Percentiles rank a stretch among this genome's conserved stretches.
Evolutionary conservation across 1,284 basidiomycete genomes (phyloP).

Genomic region (Peniophora sp.): DNA sequence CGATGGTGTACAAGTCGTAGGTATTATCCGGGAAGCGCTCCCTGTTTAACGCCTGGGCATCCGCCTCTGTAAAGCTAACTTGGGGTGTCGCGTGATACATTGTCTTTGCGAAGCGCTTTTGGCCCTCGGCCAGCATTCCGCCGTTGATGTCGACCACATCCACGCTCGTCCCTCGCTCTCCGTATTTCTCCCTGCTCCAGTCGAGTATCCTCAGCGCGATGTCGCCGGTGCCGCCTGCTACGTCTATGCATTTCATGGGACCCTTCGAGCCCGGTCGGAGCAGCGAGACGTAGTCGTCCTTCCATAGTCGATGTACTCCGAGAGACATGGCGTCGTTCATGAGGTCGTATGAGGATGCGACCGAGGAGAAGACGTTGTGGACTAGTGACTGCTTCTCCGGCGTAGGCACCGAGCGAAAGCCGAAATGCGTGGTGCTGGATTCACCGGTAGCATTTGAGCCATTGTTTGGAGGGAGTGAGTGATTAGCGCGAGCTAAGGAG

Average conservation of each 20-base stretch:
- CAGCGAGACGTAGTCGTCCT: slow-evolving; percentile 82
- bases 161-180: slow-evolving; percentile 83
- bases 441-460: slow-evolving; percentile 13
- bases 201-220: slow-evolving; percentile 94
- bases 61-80: slow-evolving; percentile 87
- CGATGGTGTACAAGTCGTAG: slow-evolving; percentile 97
- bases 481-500: slow-evolving; percentile 3
- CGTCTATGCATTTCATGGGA: slow-evolving; percentile 81
- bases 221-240: slow-evolving; percentile 97
- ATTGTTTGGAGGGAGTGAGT: slow-evolving; percentile 2
- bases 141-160: slow-evolving; percentile 94
- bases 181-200: slow-evolving; percentile 82
- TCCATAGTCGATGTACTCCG: slow-evolving; percentile 96
- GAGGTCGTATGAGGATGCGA: slow-evolving; percentile 92
- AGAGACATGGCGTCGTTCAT: slow-evolving; percentile 99
- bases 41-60: slow-evolving; percentile 76
- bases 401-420: slow-evolving; percentile 83
- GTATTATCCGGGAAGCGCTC: slow-evolving; percentile 70
- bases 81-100: slow-evolving; percentile 97
- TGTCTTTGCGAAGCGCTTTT: slow-evolving; percentile 86
- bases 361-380: slow-evolving; percentile 90
- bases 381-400: slow-evolving; percentile 75
- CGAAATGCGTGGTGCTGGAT: slow-evolving; percentile 71
- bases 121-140: slow-evolving; percentile 92
- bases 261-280: slow-evolving; percentile 75